Evolutionary conservation across 345 rosid species (phyloP).

Genomic region (Linum lewisii): DNA sequence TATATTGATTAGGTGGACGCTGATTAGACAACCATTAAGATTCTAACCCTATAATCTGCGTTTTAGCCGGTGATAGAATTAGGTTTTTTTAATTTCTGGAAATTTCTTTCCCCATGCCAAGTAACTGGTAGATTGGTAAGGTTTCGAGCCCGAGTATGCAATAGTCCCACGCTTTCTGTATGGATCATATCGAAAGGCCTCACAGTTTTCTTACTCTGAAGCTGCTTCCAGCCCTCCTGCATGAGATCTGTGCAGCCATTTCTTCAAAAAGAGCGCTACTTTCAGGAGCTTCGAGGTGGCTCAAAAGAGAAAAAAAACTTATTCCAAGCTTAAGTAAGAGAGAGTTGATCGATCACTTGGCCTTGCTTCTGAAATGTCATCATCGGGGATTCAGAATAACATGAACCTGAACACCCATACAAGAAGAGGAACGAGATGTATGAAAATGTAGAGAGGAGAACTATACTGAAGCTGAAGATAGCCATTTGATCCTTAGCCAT

Average conservation of each 20-base stretch:
- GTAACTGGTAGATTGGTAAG: constrained; percentile 53
- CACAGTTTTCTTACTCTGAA: constrained; percentile 51
- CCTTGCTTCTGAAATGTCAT: constrained; percentile 17
- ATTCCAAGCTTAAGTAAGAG: constrained; percentile 66
- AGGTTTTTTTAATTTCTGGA: too few relatives aligned
- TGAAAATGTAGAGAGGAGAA: constrained; percentile 41
- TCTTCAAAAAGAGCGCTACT: constrained; percentile 76
- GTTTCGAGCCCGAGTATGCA: constrained; percentile 68
- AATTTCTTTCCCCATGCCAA: constrained; percentile 97
- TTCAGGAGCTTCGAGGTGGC: constrained; percentile 41
- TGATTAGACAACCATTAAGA: too few relatives aligned
- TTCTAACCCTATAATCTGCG: too few relatives aligned
- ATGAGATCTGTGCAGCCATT: constrained; percentile 72
- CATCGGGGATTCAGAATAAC: constrained; percentile 24
- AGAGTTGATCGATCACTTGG: constrained; percentile 45
- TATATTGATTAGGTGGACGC: too few relatives aligned
- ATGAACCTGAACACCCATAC: constrained; percentile 37
- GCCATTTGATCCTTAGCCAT: constrained; percentile 45
- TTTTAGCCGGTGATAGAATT: too few relatives aligned
- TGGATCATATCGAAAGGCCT: constrained; percentile 80
- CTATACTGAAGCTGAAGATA: constrained; percentile 28
- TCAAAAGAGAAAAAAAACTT: constrained; percentile 35
- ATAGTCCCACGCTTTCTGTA: constrained; percentile 75
- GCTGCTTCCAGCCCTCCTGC: constrained; percentile 89
- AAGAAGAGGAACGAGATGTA: constrained; percentile 45